phyloP scores from a whole-genome alignment of 176 grass and related monocot genomes.

The Ananas comosus region DNA sequence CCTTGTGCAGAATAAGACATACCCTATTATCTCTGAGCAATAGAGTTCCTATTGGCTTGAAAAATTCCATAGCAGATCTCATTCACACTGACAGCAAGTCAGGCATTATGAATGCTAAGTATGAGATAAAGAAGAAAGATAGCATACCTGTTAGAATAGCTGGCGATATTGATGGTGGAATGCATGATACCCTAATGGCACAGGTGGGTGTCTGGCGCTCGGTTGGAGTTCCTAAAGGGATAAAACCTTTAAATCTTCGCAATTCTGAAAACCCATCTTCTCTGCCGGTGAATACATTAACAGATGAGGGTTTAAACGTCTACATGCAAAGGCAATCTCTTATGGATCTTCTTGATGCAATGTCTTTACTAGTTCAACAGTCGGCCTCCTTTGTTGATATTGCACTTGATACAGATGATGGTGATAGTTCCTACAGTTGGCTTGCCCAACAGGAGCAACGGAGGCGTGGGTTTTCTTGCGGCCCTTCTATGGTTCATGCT shows the following conservation, averaged over 20 bases:
- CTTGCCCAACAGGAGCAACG: conserved; percentile 80
- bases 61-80: conserved; percentile 32
- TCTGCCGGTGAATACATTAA: conserved; percentile 37
- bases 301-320: conserved; percentile 32
- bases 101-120: conserved; percentile 28
- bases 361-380: conserved; percentile 83
- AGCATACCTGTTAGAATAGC: conserved; percentile 68
- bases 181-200: conserved; percentile 47
- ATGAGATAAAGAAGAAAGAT: conserved; percentile 74
- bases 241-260: conserved; percentile 38
- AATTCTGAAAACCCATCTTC: conserved; percentile 21
- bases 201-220: conserved; percentile 79
- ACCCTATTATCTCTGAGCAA: conserved; percentile 59
- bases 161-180: conserved; percentile 68
- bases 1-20: conserved; percentile 90
- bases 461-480: conserved; percentile 75
- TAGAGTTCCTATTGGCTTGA: conserved; percentile 45
- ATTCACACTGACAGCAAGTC: conserved; percentile 40
- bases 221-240: conserved; percentile 52
- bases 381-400: conserved; percentile 84
- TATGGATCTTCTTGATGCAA: conserved; percentile 80
- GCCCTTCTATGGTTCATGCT: conserved; percentile 88
- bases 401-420: conserved; percentile 77
- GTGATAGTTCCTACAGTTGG: conserved; percentile 79
- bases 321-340: conserved; percentile 55